Base-by-base conservation (phyloP, 257 asterid species). In the Schizonepeta tenuifolia region DNA sequence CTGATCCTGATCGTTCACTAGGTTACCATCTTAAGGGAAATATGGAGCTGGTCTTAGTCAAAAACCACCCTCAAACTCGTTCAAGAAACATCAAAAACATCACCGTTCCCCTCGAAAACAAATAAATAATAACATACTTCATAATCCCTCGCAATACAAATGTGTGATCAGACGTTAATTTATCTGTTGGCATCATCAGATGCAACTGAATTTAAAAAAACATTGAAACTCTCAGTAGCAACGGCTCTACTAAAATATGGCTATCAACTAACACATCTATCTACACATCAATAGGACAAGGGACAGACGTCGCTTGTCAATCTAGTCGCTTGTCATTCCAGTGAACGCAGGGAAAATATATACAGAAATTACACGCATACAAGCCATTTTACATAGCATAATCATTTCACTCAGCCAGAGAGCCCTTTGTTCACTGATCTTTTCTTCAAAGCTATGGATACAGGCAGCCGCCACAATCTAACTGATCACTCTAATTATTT, bases 331-430 rank as follows among this genome's bases (percentile, higher is more conserved):
- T 14, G 26, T 46, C 46, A 14, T 35, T 75, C 46, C 43, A 35
- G 69, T 17, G 67, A 46, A 40, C n/a, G 35, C 69, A 57, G 11
- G 35, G 10, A 35, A 36, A 5, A 8, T 65, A 56, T 74, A 9
- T 50, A 79, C 80, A 74, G 47, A 53, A 65, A 35, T 11, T 57
- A 79, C 74, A 74, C 15, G 40, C 17, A 22, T 26, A 33, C 17
- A 31, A 10, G 55, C 31, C 12, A 9, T 71, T 63, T 50, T 38
- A 8, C 33, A 24, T 21, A 57, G 68, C 12, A 46, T 67, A 46
- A 36, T 67, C 70, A 40, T 69, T 15, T 28, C 31, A 50, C 40
- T 12, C 20, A 49, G 43, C 26, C 0, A 21, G 54, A 40, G 21
- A 64, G 17, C 35, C 51, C 77, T 72, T 17, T 24, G 68, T 57